Percentiles rank a stretch among this genome's conserved stretches.
These are phyloP conservation scores for Raffaelea deltoideospora DNA, from an alignment of 2,329 filamentous ascomycete genomes.

Conservation along the genomic window DNA sequence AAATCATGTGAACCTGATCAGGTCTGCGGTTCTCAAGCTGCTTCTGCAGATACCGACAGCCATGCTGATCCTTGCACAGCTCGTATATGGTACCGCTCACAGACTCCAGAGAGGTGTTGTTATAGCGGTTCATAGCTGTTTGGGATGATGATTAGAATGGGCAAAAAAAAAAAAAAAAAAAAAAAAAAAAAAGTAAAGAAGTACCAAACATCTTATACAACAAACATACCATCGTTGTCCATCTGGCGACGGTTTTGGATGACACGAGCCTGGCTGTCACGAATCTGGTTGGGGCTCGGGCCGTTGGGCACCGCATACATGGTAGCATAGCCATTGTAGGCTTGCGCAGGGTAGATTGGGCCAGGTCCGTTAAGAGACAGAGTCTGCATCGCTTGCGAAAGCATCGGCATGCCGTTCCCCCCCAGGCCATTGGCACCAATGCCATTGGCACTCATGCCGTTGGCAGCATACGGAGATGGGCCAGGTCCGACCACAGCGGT, in stretches of 20 bases:
- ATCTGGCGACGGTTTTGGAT: conserved; percentile 62
- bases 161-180: background rate
- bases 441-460: too few species aligned
- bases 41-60: conserved; percentile 91
- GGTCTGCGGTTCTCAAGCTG: conserved; percentile 83
- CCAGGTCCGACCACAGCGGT: conserved; percentile 6
- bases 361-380: conserved; percentile 37
- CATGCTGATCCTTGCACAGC: conserved; percentile 95
- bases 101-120: conserved; percentile 67
- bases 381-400: conserved; percentile 54
- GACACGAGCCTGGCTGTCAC: conserved; percentile 62
- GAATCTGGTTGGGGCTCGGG: conserved; percentile 23
- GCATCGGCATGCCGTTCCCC: conserved; percentile 44
- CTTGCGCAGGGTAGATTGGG: conserved; percentile 39
- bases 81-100: conserved; percentile 74
- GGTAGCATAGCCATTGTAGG: conserved; percentile 39
- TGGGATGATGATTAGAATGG: conserved; percentile 19
- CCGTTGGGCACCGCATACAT: conserved; percentile 28
- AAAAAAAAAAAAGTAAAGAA: background rate
- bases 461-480: conserved; percentile 21
- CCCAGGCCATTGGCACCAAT: too few species aligned
- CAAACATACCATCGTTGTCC: conserved; percentile 49
- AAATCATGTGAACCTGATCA: conserved; percentile 82
- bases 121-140: conserved; percentile 58
- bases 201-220: conserved; percentile 15